Base-by-base conservation (phyloP, 179 eudicot genomes). In the Silene noctiflora region DNA sequence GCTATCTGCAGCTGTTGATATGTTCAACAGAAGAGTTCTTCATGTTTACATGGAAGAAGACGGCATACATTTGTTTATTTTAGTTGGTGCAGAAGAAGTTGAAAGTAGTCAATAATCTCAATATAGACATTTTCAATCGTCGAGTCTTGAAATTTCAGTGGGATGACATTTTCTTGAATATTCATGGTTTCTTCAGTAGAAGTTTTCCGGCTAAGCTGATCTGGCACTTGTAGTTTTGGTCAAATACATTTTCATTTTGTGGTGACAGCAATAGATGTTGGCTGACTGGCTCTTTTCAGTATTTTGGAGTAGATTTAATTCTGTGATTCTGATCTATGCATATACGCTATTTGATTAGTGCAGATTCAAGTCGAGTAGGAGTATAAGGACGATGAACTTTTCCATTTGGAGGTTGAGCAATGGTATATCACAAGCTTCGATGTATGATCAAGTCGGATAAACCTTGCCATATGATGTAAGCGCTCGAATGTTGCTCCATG, bases 151-250 rank as follows among this genome's bases (percentile, higher is more conserved):
- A 64, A 33, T 4, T 33, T 33, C 31, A 20, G 16, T 58, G 59
- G 61, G 16, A 44, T 55, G 67, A 60, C 71, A 27, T 46, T 63
- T 17, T 78, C 59, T 48, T 72, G 76, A 66, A 55, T 64, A n/a
- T 56, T 72, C 55, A 9, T 24, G 4, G 17, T 67, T 61, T 13
- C 6, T 24, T 27, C 12, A 16, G 22, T 11, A 51, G 74, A 53
- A 71, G 2, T 22, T 72, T 63, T 31, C 68, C 11, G 58, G 44
- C 13, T 25, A 51, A 11, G 46, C 17, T 72, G 71, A 66, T 42
- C 12, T 65, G 58, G 60, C n/a, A 17, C 12, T 1, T 20, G 20
- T 39, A 24, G 61, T 55, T 71, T 51, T 25, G 31, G 81, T 78
- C 70, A 46, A 44, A n/a, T 20, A 16, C 64, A 44, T 76, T 27